Conservation (phyloP, 768 basidiomycete species). For the Termitomyces sp. region DNA sequence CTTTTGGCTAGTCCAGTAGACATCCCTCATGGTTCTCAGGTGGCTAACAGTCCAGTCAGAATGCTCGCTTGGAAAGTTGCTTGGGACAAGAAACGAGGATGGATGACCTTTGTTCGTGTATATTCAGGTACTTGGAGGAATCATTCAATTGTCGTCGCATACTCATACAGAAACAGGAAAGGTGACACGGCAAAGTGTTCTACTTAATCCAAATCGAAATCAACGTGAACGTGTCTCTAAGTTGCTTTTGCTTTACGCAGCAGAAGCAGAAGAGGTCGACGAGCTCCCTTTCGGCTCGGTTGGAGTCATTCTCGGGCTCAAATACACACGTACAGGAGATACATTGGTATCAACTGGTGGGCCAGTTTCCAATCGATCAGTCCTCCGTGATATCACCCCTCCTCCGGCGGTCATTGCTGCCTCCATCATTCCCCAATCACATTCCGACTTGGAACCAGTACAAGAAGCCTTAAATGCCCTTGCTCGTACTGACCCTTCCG, state of each 20-base stretch:
- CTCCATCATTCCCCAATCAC: constrained; percentile 74
- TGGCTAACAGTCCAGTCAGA: constrained; percentile 44
- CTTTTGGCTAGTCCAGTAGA: constrained; percentile 76
- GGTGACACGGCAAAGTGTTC: constrained; percentile 51
- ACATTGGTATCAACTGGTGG: constrained; percentile 60
- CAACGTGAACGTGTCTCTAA: constrained; percentile 72
- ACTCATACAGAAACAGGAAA: constrained; percentile 43
- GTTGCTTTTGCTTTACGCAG: constrained; percentile 73
- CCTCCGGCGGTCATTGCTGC: constrained; percentile 85
- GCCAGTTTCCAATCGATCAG: constrained; percentile 29
- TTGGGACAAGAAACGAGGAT: constrained; percentile 77
- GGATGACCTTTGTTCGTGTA: constrained; percentile 91
- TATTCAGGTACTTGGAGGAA: constrained; percentile 62
- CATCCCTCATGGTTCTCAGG: constrained; percentile 40
- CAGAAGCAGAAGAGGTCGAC: constrained; percentile 71
- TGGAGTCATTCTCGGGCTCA: constrained; percentile 79
- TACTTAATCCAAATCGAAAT: constrained; percentile 63
- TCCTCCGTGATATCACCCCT: constrained; percentile 60
- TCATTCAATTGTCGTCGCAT: not conserved
- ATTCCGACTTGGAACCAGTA: constrained; percentile 72
- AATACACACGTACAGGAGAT: constrained; percentile 82
- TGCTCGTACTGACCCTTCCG: constrained; percentile 85
- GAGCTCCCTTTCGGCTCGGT: constrained; percentile 76
- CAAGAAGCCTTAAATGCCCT: constrained; percentile 69
- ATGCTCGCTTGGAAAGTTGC: constrained; percentile 84